Conservation (phyloP, 495 filamentous ascomycete species). For the Pyrenopolyporus hunteri region DNA sequence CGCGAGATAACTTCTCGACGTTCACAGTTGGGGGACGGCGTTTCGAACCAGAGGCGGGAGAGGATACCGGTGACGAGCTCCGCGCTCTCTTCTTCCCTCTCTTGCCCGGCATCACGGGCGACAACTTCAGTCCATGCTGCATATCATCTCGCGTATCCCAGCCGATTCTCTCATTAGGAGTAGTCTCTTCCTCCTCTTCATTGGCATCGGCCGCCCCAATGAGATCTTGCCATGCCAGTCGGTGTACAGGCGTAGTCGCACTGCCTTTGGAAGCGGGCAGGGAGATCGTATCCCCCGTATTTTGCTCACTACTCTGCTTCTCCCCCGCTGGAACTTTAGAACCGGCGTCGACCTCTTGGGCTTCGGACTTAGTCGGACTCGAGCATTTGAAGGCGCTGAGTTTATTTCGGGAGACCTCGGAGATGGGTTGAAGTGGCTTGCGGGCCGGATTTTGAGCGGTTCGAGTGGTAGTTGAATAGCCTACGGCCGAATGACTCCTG, state of each 20-base stretch:
- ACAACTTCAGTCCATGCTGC: constrained; percentile 50
- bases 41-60: constrained; percentile 54
- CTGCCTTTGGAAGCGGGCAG: constrained; percentile 40
- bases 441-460: constrained; percentile 20
- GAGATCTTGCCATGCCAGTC: constrained; percentile 78
- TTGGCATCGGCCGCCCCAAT: constrained; percentile 69
- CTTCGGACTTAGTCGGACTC: constrained; percentile 13
- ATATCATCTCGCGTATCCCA: constrained; percentile 48
- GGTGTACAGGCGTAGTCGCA: constrained; percentile 75
- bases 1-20: constrained; percentile 59
- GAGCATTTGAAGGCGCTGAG: constrained; percentile 56
- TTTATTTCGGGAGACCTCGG: constrained; percentile 57
- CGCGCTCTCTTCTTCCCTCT: constrained; percentile 72
- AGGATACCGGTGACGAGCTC: constrained; percentile 81
- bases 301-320: no score
- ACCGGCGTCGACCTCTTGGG: neutral
- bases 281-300: constrained; percentile 4
- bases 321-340: constrained; percentile 11
- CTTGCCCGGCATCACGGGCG: constrained; percentile 54
- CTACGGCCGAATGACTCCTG: constrained; percentile 52
- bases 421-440: constrained; percentile 50
- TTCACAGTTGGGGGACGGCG: constrained; percentile 43
- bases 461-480: constrained; percentile 18
- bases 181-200: constrained; percentile 49
- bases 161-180: constrained; percentile 50